Evolutionary conservation across 179 eudicot genomes (phyloP).

Genomic region (Beta macrorhiza): DNA sequence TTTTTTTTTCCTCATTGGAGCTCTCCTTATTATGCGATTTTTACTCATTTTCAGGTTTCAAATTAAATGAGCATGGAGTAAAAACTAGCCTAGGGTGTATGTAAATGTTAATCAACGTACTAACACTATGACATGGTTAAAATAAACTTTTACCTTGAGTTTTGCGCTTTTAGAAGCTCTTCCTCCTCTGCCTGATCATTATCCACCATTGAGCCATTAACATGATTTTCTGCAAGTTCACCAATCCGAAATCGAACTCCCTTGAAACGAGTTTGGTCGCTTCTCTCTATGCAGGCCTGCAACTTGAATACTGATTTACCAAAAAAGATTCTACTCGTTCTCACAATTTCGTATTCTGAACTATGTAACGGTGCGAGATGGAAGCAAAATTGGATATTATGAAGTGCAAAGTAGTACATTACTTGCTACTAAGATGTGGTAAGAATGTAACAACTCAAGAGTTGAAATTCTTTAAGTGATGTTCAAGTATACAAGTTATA

Average conservation of each 20-base stretch:
- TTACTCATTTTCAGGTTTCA: too few relatives aligned
- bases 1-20: too few relatives aligned
- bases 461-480: slow-evolving; percentile 24
- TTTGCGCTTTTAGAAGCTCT: not conserved
- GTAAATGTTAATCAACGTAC: too few relatives aligned
- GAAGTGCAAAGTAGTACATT: slow-evolving; percentile 12
- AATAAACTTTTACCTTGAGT: slow-evolving; percentile 6
- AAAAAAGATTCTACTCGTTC: not conserved
- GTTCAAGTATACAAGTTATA: slow-evolving; percentile 12
- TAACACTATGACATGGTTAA: too few relatives aligned
- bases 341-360: not conserved
- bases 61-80: too few relatives aligned
- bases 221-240: not conserved
- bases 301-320: not conserved
- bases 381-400: not conserved
- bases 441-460: not conserved
- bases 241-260: not conserved
- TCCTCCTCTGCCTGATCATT: not conserved
- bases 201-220: too few relatives aligned
- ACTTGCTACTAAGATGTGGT: not conserved
- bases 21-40: too few relatives aligned
- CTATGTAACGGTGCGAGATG: not conserved
- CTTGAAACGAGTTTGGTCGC: not conserved
- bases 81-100: too few relatives aligned
- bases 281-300: not conserved